Evolutionary conservation across 192 early-diverging fungal species (phyloP).

Genomic region (Martensiomyces pterosporus): DNA sequence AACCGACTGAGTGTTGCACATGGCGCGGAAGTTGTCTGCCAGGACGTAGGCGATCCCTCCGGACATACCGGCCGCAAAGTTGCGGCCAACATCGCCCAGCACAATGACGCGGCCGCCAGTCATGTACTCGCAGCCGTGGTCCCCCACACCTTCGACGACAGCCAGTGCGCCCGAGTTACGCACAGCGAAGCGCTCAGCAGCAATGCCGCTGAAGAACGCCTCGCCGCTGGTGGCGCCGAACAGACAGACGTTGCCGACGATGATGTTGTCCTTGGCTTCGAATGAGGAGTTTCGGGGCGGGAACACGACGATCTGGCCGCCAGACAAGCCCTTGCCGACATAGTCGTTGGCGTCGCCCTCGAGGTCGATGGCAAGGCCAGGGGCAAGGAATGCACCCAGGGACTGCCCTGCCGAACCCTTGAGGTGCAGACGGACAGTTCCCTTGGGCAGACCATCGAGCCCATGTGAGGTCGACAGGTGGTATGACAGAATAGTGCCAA

Average conservation of each 20-base stretch:
- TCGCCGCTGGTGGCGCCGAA: slow-evolving; percentile 94
- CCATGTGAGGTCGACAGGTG: slow-evolving; percentile 76
- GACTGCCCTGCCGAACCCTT: slow-evolving; percentile 95
- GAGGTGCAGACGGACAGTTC: slow-evolving; percentile 82
- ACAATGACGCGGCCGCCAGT: slow-evolving; percentile 93
- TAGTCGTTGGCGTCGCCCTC: slow-evolving; percentile 99
- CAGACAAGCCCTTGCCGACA: slow-evolving; percentile 97
- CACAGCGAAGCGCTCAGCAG: slow-evolving; percentile 96
- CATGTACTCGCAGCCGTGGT: slow-evolving; percentile 99
- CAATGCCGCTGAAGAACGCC: slow-evolving; percentile 89
- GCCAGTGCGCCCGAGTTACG: slow-evolving; percentile 97
- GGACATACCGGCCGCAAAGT: slow-evolving; percentile 99
- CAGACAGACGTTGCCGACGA: slow-evolving; percentile 96
- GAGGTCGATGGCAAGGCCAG: slow-evolving; percentile 84
- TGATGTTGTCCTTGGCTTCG: slow-evolving; percentile 82
- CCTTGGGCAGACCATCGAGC: slow-evolving; percentile 77
- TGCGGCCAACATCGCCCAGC: slow-evolving; percentile 84
- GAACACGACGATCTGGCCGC: slow-evolving; percentile 85
- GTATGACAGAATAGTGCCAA: slow-evolving; percentile 91
- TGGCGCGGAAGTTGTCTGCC: slow-evolving; percentile 61
- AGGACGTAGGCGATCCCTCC: slow-evolving; percentile 96
- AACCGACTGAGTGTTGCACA: slow-evolving; percentile 92
- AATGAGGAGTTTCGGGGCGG: slow-evolving; percentile 79
- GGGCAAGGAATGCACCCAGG: slow-evolving; percentile 88
- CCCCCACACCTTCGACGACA: slow-evolving; percentile 94